A percentile compares a stretch with the other conserved stretches of the same genome.
Conservation (phyloP, 129 eudicot species). For the Helianthus annuus region DNA sequence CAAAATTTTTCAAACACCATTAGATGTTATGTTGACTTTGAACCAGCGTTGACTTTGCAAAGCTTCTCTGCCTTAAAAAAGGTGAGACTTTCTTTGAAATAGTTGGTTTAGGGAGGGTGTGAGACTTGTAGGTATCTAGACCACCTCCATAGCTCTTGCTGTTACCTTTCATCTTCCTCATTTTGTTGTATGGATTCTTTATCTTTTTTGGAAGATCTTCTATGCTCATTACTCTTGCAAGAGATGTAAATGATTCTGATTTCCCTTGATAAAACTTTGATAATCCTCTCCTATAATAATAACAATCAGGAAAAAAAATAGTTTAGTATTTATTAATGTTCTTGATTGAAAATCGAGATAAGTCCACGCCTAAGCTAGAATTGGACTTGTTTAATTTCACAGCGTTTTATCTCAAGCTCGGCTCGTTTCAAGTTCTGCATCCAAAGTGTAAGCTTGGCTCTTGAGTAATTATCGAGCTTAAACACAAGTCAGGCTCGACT, state of each 20-base stretch:
- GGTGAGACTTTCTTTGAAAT: slow-evolving; percentile 52
- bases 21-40: slow-evolving; percentile 26
- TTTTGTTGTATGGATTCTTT: slow-evolving; percentile 34
- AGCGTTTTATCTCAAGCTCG: too few relatives aligned
- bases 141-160: slow-evolving; percentile 63
- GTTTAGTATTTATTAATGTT: not conserved
- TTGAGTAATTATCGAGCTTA: too few relatives aligned
- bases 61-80: slow-evolving; percentile 36
- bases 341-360: not conserved
- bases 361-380: too few relatives aligned
- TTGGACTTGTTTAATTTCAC: too few relatives aligned
- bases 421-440: too few relatives aligned
- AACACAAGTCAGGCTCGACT: too few relatives aligned
- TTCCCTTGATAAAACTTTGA: slow-evolving; percentile 78
- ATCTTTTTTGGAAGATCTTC: slow-evolving; percentile 78
- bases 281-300: slow-evolving; percentile 62
- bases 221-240: slow-evolving; percentile 67
- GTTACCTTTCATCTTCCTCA: slow-evolving; percentile 45
- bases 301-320: not conserved
- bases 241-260: slow-evolving; percentile 74
- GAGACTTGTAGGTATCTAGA: slow-evolving; percentile 43
- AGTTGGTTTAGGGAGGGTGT: slow-evolving; percentile 51
- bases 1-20: slow-evolving; percentile 17
- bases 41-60: slow-evolving; percentile 21
- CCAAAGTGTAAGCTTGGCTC: too few relatives aligned